Evolutionary conservation across 1,284 basidiomycete genomes (phyloP).

Genomic region (Irpex sp.): DNA sequence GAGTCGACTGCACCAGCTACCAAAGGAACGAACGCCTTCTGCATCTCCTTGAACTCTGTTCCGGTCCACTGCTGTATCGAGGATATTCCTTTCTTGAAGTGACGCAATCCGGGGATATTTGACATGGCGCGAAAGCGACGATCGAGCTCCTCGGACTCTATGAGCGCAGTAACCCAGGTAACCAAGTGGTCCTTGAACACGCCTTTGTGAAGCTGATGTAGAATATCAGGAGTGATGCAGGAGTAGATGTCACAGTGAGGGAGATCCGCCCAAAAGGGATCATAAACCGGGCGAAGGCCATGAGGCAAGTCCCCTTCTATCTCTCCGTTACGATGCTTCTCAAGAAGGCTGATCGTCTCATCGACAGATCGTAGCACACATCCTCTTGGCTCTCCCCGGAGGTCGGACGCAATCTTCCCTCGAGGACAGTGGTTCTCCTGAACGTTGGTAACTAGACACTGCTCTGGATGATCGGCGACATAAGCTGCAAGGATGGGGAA

Average conservation of each 20-base stretch:
- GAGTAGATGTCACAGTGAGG: constrained; percentile 19
- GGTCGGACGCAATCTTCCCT: constrained; percentile 13
- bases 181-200: constrained; percentile 29
- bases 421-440: constrained; percentile 18
- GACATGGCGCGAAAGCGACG: constrained; percentile 18
- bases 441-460: constrained; percentile 19
- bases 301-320: constrained; percentile 3
- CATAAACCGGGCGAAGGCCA: constrained; percentile 14
- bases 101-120: constrained; percentile 15
- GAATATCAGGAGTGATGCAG: constrained; percentile 23
- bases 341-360: constrained; percentile 1
- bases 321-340: background rate
- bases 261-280: constrained; percentile 25
- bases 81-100: constrained; percentile 25
- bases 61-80: constrained; percentile 24
- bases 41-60: constrained; percentile 22
- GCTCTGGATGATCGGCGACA: constrained; percentile 24
- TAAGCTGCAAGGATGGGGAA: constrained; percentile 24
- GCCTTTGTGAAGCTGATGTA: constrained; percentile 28
- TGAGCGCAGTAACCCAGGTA: constrained; percentile 19
- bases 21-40: constrained; percentile 21
- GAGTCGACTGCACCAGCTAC: constrained; percentile 13
- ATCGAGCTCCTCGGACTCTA: constrained; percentile 22
- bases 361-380: constrained; percentile 5
- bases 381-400: constrained; percentile 10